Conservation (phyloP, 768 basidiomycete species). For the Xerocomellus intermedius region DNA sequence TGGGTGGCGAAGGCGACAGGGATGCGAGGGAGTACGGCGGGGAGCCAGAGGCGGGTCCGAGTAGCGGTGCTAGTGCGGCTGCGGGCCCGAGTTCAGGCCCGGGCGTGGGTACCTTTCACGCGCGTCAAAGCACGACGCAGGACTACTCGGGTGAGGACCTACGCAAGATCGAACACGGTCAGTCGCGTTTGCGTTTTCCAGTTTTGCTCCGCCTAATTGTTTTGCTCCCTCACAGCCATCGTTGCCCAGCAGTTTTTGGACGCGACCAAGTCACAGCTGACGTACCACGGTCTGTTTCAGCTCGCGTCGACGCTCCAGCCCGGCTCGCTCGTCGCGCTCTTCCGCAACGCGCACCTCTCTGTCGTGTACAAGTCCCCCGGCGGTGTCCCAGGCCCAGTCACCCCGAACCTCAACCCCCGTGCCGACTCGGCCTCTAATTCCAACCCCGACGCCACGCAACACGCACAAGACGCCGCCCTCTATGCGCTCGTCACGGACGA, state of each 20-base stretch:
- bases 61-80: background rate
- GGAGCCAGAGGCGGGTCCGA: background rate
- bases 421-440: background rate
- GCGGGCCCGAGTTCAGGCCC: constrained; percentile 7
- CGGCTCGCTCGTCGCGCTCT: constrained; percentile 77
- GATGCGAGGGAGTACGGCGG: background rate
- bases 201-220: background rate
- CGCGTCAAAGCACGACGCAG: constrained; percentile 11
- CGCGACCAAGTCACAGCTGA: constrained; percentile 74
- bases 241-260: constrained; percentile 68
- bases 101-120: background rate
- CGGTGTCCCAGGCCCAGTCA: background rate
- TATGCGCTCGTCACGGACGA: constrained; percentile 87
- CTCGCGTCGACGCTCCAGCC: constrained; percentile 52
- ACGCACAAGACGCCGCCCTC: constrained; percentile 43
- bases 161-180: constrained; percentile 70
- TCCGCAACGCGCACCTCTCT: constrained; percentile 86
- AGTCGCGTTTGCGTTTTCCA: constrained; percentile 14
- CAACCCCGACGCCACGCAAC: background rate
- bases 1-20: constrained; percentile 21
- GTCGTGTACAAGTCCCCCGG: constrained; percentile 68
- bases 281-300: constrained; percentile 83
- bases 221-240: constrained; percentile 46
- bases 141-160: constrained; percentile 53
- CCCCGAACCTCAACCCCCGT: background rate